Percentiles rank a stretch among this genome's conserved stretches.
Evolutionary conservation across 2,329 filamentous ascomycete species (phyloP).

Genomic region (Rachicladosporium sp.): DNA sequence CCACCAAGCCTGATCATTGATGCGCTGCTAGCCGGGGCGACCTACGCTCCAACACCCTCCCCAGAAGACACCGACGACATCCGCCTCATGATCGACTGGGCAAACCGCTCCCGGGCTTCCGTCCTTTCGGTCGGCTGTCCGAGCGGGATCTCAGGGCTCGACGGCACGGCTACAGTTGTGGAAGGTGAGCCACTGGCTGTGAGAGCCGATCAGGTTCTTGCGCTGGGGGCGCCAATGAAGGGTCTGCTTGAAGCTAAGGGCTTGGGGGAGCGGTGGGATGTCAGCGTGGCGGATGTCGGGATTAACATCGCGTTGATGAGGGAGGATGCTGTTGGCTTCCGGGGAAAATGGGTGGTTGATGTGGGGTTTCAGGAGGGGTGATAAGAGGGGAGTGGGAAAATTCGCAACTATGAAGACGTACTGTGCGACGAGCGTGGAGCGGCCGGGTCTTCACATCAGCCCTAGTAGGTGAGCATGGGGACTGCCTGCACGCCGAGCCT

Average conservation of each 20-base stretch:
- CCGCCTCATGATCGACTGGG: conserved; percentile 86
- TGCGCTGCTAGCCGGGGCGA: conserved; percentile 73
- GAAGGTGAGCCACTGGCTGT: conserved; percentile 73
- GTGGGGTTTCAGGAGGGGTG: conserved; percentile 10
- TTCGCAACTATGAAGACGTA: no score
- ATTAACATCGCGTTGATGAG: conserved; percentile 74
- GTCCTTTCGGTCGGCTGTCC: conserved; percentile 85
- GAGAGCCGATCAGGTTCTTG: conserved; percentile 69
- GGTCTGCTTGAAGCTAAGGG: conserved; percentile 69
- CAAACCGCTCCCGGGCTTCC: conserved; percentile 72
- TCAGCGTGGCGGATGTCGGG: conserved; percentile 80
- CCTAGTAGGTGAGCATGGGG: no score
- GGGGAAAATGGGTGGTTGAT: conserved; percentile 67
- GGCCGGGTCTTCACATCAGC: no score
- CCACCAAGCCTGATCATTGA: conserved; percentile 76
- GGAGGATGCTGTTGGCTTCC: conserved; percentile 78
- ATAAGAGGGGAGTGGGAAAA: no score
- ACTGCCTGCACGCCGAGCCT: no score
- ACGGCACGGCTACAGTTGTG: conserved; percentile 50
- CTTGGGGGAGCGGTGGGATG: conserved; percentile 55
- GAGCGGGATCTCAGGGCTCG: conserved; percentile 71
- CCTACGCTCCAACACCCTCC: conserved; percentile 69
- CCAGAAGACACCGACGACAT: conserved; percentile 40
- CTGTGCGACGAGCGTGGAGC: no score
- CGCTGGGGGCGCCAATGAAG: conserved; percentile 74